These are phyloP conservation scores for Celoporthe dispersa DNA, from an alignment of 2,329 filamentous ascomycete genomes.

Conservation along the genomic window DNA sequence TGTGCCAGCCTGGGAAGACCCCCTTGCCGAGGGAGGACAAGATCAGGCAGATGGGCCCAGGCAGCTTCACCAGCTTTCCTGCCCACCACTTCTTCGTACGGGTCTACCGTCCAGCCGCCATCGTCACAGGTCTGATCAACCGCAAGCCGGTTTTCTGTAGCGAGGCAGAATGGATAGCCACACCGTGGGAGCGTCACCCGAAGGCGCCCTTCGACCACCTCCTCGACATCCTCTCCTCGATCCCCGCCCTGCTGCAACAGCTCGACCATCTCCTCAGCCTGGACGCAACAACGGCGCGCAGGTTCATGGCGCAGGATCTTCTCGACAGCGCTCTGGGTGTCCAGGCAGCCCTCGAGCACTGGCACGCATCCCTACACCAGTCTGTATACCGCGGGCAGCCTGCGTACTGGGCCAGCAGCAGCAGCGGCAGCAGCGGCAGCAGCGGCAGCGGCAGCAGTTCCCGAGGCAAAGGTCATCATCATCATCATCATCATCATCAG, in stretches of 20 bases:
- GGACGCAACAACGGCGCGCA: constrained; percentile 47
- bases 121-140: constrained; percentile 53
- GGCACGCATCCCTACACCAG: constrained; percentile 42
- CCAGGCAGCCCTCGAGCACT: constrained; percentile 53
- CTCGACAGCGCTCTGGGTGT: constrained; percentile 52
- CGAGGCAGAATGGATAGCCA: constrained; percentile 53
- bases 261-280: constrained; percentile 48
- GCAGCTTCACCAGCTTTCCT: constrained; percentile 54
- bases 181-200: constrained; percentile 57
- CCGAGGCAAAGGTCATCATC: not conserved
- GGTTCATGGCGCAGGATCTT: constrained; percentile 52
- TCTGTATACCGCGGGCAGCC: constrained; percentile 36
- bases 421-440: not conserved
- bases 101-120: constrained; percentile 56
- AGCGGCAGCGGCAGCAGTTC: not conserved
- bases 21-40: constrained; percentile 41
- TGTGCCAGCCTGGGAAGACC: constrained; percentile 44
- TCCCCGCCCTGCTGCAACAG: constrained; percentile 53
- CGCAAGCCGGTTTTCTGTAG: constrained; percentile 56
- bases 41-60: constrained; percentile 50
- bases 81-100: constrained; percentile 62
- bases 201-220: constrained; percentile 57
- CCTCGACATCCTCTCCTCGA: constrained; percentile 53
- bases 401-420: constrained; percentile 46
- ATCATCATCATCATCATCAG: constrained; percentile 27